phyloP scores from a whole-genome alignment of 768 basidiomycete species.

The Pleurotus eryngii region DNA sequence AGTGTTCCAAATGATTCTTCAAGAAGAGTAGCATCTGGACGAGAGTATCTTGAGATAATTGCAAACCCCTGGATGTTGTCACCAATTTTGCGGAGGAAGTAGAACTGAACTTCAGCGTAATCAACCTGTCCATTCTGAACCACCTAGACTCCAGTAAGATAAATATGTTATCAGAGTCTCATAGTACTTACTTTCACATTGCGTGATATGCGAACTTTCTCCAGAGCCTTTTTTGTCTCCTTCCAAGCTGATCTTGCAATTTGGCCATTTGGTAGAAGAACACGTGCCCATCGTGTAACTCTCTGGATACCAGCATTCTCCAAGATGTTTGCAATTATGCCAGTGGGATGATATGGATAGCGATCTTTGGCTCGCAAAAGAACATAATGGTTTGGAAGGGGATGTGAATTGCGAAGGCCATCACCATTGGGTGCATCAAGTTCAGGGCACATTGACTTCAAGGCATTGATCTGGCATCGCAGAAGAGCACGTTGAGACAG shows the following conservation, averaged over 20 bases:
- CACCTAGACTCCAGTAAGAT: too few species aligned
- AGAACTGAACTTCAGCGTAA: slow-evolving; percentile 21
- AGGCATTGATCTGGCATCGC: slow-evolving; percentile 3
- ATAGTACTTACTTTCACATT: slow-evolving; percentile 2
- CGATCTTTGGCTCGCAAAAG: slow-evolving; percentile 3
- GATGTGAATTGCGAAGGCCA: neutral
- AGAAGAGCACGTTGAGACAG: slow-evolving; percentile 4
- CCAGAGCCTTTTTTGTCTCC: neutral
- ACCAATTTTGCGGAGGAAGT: slow-evolving; percentile 9
- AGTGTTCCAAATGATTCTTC: slow-evolving; percentile 17
- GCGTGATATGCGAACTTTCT: slow-evolving; percentile 1
- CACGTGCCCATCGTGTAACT: slow-evolving; percentile 10
- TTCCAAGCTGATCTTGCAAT: slow-evolving; percentile 7
- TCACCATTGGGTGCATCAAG: neutral
- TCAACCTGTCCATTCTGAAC: neutral
- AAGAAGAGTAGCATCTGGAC: slow-evolving; percentile 14
- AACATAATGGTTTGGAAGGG: slow-evolving; percentile 6
- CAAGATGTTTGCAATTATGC: neutral
- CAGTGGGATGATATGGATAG: neutral
- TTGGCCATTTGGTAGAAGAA: slow-evolving; percentile 12
- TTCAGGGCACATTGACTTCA: slow-evolving; percentile 1
- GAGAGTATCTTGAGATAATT: slow-evolving; percentile 18
- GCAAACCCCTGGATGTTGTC: slow-evolving; percentile 11
- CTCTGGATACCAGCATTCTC: neutral
- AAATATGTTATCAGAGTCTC: neutral